Base-by-base conservation (phyloP, 2,329 filamentous ascomycete genomes). In the Trichoderma semiorbis region DNA sequence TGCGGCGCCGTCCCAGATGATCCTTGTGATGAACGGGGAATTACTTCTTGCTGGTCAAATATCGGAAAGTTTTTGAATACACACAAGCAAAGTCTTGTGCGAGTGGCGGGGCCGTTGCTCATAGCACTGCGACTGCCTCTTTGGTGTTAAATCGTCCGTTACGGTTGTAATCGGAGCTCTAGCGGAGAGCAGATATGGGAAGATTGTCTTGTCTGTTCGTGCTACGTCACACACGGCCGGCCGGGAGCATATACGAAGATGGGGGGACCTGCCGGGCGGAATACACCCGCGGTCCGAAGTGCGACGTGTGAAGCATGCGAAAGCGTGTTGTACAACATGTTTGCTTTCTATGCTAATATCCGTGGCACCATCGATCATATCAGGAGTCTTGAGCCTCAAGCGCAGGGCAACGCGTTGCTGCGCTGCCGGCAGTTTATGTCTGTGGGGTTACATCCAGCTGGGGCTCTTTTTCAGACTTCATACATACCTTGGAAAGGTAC, bases 371-470 rank as follows among this genome's bases (percentile, higher is more conserved):
- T 71, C 61, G 32, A 34, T n/a, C 63, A 32, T 61, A 21, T 28
- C 21, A 28, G 16, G 39, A 66, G 39, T 53, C 28, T 43, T 26
- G 43, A 24, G 47, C 32, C n/a, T 28, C 57, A 36, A 62, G 16
- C 6, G 11, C 16, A n/a, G 28, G 36, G 28, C 34, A 24, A 43
- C 24, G 30, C n/a, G 16, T 14, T 64, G 43, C n/a, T 63, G 32
- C 24, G 47, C 11, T 57, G 50, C 50, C 50, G 64, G 62, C 30
- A 47, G 63, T 30, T 26, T 65, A 26, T 64, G 63, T 16, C 39
- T 60, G 28, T 39, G 12, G 47, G 39, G 69, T 67, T 67, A 60
- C 69, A 39, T 60, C 55, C 36, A 71, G 16, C n/a, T 30, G 50
- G 39, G 57, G 39, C 61, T 18, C 24, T 28, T 62, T 28, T 47